phyloP scores from a whole-genome alignment of 805 yeast genomes.

The Tetrapisispora iriomotensis region DNA sequence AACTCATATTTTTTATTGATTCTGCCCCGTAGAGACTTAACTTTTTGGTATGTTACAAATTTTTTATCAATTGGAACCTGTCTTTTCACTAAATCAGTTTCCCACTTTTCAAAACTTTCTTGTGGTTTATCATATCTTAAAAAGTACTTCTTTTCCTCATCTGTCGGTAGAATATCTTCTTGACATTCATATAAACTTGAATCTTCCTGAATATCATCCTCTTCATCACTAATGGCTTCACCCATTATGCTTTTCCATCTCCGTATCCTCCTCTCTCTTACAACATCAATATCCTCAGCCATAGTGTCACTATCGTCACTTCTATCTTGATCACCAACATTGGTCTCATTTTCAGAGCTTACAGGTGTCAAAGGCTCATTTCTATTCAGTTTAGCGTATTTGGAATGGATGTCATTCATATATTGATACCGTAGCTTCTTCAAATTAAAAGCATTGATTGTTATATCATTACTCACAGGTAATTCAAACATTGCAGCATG shows the following conservation, averaged over 20 bases:
- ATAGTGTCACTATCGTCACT: slow-evolving; percentile 10
- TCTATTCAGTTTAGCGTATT: slow-evolving; percentile 6
- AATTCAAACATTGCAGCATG: slow-evolving; percentile 18
- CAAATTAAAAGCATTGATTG: slow-evolving; percentile 6
- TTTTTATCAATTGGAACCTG: slow-evolving; percentile 12
- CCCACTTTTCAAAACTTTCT: slow-evolving; percentile 26
- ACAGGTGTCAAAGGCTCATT: slow-evolving; percentile 18
- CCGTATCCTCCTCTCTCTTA: slow-evolving; percentile 9
- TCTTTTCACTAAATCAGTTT: slow-evolving; percentile 8
- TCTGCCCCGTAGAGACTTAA: slow-evolving; percentile 4
- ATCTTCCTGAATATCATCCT: slow-evolving; percentile 7
- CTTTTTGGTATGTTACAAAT: slow-evolving; percentile 14
- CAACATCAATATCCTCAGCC: slow-evolving; percentile 3
- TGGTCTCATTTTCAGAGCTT: slow-evolving; percentile 17
- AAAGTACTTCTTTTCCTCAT: slow-evolving; percentile 20
- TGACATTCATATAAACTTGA: slow-evolving; percentile 6
- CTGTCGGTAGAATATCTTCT: slow-evolving; percentile 4
- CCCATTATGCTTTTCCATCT: slow-evolving; percentile 18
- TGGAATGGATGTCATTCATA: slow-evolving; percentile 10
- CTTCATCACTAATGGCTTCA: slow-evolving; percentile 12
- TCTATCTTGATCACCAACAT: slow-evolving; percentile 1
- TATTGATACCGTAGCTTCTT: slow-evolving; percentile 21
- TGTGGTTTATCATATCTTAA: slow-evolving; percentile 26
- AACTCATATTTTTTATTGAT: slow-evolving; percentile 12
- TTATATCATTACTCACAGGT: slow-evolving; percentile 10